A percentile compares a stretch with the other conserved stretches of the same genome.
phyloP scores from a whole-genome alignment of 176 grass and related monocot species.

The sorghum (Sorghum bicolor) region DNA sequence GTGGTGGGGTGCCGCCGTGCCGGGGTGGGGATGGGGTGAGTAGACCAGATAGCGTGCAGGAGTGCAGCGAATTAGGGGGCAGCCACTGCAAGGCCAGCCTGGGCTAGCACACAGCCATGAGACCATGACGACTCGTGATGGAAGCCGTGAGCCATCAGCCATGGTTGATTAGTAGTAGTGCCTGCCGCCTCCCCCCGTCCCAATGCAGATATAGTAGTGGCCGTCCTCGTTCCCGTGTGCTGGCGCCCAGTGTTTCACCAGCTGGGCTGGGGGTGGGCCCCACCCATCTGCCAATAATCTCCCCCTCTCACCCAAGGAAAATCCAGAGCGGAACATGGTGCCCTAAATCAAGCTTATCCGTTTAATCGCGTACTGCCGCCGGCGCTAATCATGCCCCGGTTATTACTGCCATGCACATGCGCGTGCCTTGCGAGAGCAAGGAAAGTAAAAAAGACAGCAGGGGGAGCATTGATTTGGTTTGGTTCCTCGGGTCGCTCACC shows the following conservation, averaged over 20 bases:
- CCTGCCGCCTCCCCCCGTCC: neutral
- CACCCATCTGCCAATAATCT: conserved; percentile 16
- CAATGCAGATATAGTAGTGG: conserved; percentile 40
- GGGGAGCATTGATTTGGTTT: conserved; percentile 34
- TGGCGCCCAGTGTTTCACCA: conserved; percentile 43
- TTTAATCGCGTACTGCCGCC: conserved; percentile 14
- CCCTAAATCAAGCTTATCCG: conserved; percentile 42
- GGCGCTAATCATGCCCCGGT: conserved; percentile 31
- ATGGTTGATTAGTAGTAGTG: conserved; percentile 16
- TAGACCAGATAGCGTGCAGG: neutral
- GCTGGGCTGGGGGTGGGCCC: conserved; percentile 28
- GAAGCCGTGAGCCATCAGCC: neutral
- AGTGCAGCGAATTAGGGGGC: conserved; percentile 5
- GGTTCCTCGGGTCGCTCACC: conserved; percentile 40
- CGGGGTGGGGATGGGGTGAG: neutral
- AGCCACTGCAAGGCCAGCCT: conserved; percentile 52
- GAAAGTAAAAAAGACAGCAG: neutral
- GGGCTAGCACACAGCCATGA: conserved; percentile 30
- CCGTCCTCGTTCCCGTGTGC: conserved; percentile 43
- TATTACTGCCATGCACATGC: conserved; percentile 51
- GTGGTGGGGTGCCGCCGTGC: neutral
- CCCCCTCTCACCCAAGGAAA: neutral
- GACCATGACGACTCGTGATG: neutral
- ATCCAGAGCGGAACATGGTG: neutral
- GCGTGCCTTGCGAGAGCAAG: neutral